Base-by-base conservation (phyloP, 1,284 basidiomycete genomes). In the Ganoderma leucocontextum region DNA sequence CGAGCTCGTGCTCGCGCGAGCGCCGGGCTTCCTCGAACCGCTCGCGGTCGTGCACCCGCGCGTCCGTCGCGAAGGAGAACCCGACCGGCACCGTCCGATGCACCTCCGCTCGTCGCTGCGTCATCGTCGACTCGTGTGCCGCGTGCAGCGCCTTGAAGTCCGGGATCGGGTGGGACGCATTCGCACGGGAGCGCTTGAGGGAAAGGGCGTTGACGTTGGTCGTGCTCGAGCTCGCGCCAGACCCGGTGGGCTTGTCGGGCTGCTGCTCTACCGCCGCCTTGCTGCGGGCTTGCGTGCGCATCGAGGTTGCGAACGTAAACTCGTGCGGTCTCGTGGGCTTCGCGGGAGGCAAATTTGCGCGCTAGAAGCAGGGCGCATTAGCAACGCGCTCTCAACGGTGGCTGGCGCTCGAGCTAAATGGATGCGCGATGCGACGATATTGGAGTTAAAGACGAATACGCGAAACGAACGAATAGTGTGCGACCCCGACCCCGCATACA, bases 21-120 rank as follows among this genome's bases (percentile, higher is more conserved):
- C 82, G 82, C 47, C 90, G 75, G 74, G 78, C 82, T 66, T 82
- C 84, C 63, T 93, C 90, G 77, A 89, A 93, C 79, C 82, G 83
- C 74, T 85, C 86, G 59, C 91, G 84, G 75, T 91, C 89, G 70
- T 81, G 82, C 66, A 86, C 84, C 38, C 91, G 85, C 17, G 77
- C 78, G 55, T 87, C 86, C 9, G 89, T 91, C 63, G 77, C 80
- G 68, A 91, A 82, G 62, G 79, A 77, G 53, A 87, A 80, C 12
- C 84, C 79, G 9, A 81, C 72, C 0, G 89, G 86, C 0, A 87
- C 75, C 7, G 83, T 83, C 53, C 86, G 86, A 64, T 80, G 79
- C 33, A 85, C 75, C 42, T 84, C 82, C 70, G 83, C 84, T 72
- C 83, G 85, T 41, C 84, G 82, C 55, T 78, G 78, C 13, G 81